Evolutionary conservation across 148 eudicot genomes (phyloP).

Genomic region (Suaeda aralocaspica): DNA sequence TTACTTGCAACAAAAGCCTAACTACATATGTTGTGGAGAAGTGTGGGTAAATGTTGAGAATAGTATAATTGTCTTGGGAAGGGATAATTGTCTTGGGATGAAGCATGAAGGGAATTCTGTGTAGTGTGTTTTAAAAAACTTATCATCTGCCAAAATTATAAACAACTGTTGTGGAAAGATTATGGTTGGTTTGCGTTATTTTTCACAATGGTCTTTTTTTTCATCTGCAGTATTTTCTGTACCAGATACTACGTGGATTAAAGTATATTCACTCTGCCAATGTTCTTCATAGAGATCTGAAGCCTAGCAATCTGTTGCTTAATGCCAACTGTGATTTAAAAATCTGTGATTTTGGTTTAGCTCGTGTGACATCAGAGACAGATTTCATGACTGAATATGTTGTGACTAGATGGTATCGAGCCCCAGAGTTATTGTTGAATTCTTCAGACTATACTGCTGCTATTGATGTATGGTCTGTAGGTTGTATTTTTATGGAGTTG

Average conservation of each 20-base stretch:
- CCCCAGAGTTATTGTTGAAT: slow-evolving; percentile 83
- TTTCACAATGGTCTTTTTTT: slow-evolving; percentile 7
- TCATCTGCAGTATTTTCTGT: slow-evolving; percentile 83
- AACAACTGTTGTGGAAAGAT: not conserved
- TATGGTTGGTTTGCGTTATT: slow-evolving; percentile 5
- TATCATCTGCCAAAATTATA: too few relatives aligned
- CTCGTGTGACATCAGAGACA: slow-evolving; percentile 88
- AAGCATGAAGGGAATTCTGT: too few relatives aligned
- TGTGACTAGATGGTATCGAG: slow-evolving; percentile 95
- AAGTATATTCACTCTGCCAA: slow-evolving; percentile 98
- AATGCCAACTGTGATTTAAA: slow-evolving; percentile 96
- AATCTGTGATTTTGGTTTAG: slow-evolving; percentile 96
- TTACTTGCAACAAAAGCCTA: too few relatives aligned
- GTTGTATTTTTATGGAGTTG: slow-evolving; percentile 96
- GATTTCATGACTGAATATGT: slow-evolving; percentile 98
- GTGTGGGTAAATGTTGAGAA: not conserved
- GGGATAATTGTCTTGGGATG: not conserved
- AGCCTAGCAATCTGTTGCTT: slow-evolving; percentile 94
- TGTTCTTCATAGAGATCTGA: slow-evolving; percentile 91
- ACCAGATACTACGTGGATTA: slow-evolving; percentile 95
- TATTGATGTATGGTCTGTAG: slow-evolving; percentile 96
- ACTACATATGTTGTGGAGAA: not conserved
- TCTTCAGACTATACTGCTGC: slow-evolving; percentile 97
- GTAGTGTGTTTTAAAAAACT: too few relatives aligned
- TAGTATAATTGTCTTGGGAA: not conserved